These are phyloP conservation scores for Reticulascus tulasneorum DNA, from an alignment of 2,329 filamentous ascomycete genomes.

Conservation along the genomic window DNA sequence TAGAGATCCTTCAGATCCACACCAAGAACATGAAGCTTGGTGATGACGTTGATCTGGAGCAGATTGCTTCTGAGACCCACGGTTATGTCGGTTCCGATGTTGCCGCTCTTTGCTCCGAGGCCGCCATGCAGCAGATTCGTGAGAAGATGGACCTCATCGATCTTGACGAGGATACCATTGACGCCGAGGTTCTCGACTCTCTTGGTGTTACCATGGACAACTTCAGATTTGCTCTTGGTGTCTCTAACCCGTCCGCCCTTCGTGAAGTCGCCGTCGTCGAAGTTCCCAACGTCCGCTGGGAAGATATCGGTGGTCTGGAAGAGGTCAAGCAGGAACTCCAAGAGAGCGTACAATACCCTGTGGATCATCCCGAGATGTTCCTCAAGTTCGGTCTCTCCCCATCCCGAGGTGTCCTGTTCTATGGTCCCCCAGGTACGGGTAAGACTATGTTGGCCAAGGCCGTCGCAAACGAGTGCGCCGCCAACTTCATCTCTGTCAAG, in stretches of 20 bases:
- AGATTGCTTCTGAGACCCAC: constrained; percentile 95
- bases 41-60: constrained; percentile 94
- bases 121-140: constrained; percentile 99
- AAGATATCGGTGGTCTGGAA: constrained; percentile 98
- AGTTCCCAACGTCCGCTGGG: constrained; percentile 98
- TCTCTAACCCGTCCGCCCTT: constrained; percentile 97
- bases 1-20: constrained; percentile 98
- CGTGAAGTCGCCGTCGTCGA: constrained; percentile 99
- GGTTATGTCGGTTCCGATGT: constrained; percentile 99
- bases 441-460: constrained; percentile 99
- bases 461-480: constrained; percentile 97
- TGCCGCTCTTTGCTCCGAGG: constrained; percentile 96
- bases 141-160: constrained; percentile 99
- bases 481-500: constrained; percentile 99
- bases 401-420: constrained; percentile 97
- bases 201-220: constrained; percentile 99
- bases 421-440: constrained; percentile 98
- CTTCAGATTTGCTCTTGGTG: constrained; percentile 97
- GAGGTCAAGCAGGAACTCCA: constrained; percentile 99
- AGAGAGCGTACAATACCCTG: constrained; percentile 97
- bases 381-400: constrained; percentile 99
- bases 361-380: constrained; percentile 99
- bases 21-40: constrained; percentile 99
- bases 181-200: constrained; percentile 96
- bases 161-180: constrained; percentile 97